Conservation (phyloP, 345 rosid genomes). For the Eucalyptus pumila region DNA sequence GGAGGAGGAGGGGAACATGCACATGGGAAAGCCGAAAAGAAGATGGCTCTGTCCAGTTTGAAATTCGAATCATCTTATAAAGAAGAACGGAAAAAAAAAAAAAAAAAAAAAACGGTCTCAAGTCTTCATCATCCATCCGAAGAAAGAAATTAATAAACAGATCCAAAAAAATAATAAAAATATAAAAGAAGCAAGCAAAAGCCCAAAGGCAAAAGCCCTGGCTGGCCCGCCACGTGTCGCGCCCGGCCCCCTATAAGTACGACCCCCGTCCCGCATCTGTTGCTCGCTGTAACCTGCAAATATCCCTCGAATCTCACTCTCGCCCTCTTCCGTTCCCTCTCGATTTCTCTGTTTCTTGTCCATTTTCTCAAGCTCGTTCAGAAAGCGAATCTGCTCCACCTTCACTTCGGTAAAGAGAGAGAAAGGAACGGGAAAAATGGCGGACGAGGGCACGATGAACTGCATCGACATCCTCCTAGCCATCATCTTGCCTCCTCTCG, state of each 20-base stretch:
- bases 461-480: slow-evolving; percentile 72
- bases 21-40: not conserved
- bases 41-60: not conserved
- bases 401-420: not conserved
- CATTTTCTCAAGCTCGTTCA: not conserved
- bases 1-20: not conserved
- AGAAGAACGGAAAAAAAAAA: not conserved
- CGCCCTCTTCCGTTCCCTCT: not conserved
- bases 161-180: no score
- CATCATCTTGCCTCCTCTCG: slow-evolving; percentile 85
- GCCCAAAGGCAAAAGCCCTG: not conserved
- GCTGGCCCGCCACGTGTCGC: not conserved
- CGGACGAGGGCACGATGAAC: slow-evolving; percentile 28
- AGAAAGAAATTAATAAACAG: not conserved
- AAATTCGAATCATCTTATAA: not conserved
- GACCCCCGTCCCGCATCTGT: not conserved
- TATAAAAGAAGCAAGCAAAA: not conserved
- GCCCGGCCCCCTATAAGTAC: not conserved
- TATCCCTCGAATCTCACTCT: not conserved
- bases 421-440: slow-evolving; percentile 5
- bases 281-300: not conserved
- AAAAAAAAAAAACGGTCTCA: not conserved
- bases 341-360: not conserved
- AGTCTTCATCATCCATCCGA: not conserved
- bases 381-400: not conserved